These are phyloP conservation scores for Mucor circinelloides DNA, from an alignment of 371 early-diverging fungal species.

Conservation along the genomic window DNA sequence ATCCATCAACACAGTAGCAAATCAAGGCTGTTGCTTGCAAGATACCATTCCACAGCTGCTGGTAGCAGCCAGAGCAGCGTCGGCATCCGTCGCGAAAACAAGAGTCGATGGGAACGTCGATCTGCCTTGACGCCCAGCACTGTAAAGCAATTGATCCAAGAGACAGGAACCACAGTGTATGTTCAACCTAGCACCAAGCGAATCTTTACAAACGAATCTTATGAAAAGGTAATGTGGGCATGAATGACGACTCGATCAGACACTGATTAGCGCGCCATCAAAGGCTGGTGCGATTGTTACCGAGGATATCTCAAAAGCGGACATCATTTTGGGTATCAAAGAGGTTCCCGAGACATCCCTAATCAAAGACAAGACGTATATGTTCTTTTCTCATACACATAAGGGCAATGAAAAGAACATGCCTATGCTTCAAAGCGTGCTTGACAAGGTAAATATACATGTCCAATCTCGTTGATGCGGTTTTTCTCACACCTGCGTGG, in stretches of 20 bases:
- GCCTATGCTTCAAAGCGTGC: constrained; percentile 83
- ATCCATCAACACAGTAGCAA: background rate
- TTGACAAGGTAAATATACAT: constrained; percentile 76
- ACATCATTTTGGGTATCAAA: constrained; percentile 95
- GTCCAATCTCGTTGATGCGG: background rate
- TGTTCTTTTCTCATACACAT: constrained; percentile 97
- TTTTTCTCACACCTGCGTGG: constrained; percentile 26
- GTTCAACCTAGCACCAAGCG: constrained; percentile 94
- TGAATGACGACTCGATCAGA: background rate
- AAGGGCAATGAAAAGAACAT: constrained; percentile 95
- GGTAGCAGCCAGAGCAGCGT: constrained; percentile 30
- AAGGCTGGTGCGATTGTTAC: constrained; percentile 87
- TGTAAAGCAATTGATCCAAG: constrained; percentile 77
- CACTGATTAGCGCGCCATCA: background rate
- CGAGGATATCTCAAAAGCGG: constrained; percentile 89
- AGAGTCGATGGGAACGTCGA: constrained; percentile 96
- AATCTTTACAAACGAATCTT: constrained; percentile 83
- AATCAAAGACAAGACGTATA: constrained; percentile 86
- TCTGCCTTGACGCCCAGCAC: constrained; percentile 82
- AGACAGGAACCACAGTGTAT: constrained; percentile 80
- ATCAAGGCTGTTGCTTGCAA: background rate
- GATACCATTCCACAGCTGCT: background rate
- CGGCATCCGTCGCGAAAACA: constrained; percentile 93
- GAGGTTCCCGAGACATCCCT: constrained; percentile 89
- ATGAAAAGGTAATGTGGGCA: constrained; percentile 56